Evolutionary conservation across 306 rosid genomes (phyloP).

Genomic region (Prinsepia uniflora): DNA sequence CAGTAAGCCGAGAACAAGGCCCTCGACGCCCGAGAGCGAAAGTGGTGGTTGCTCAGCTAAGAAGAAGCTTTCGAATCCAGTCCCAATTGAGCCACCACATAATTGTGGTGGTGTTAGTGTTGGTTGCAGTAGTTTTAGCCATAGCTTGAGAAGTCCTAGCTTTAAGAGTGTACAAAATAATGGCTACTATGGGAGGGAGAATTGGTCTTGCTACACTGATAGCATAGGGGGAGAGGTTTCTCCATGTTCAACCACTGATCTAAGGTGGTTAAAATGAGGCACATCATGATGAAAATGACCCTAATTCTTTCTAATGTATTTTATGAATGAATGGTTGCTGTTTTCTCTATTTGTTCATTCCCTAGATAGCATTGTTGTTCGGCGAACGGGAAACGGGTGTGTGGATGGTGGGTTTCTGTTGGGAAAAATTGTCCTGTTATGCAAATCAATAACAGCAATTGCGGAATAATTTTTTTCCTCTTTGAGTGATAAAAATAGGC

Average conservation of each 20-base stretch:
- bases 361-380: not conserved
- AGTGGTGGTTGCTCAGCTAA: conserved; percentile 13
- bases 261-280: conserved; percentile 21
- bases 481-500: no score
- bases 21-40: conserved; percentile 34
- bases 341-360: not conserved
- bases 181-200: conserved; percentile 27
- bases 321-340: not conserved
- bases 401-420: no score
- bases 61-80: conserved; percentile 24
- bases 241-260: conserved; percentile 33
- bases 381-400: not conserved
- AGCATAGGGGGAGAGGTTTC: conserved; percentile 30
- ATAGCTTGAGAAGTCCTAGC: conserved; percentile 33
- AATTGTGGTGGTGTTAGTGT: not conserved
- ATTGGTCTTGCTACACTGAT: conserved; percentile 19
- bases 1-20: conserved; percentile 20
- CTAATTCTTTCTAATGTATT: not conserved
- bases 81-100: conserved; percentile 3
- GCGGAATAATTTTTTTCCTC: no score
- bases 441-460: no score
- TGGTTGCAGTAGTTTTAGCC: conserved; percentile 3
- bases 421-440: no score
- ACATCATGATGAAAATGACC: not conserved
- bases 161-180: conserved; percentile 27